phyloP scores from a whole-genome alignment of 176 grass and related monocot species.

The Phyllostachys edulis region DNA sequence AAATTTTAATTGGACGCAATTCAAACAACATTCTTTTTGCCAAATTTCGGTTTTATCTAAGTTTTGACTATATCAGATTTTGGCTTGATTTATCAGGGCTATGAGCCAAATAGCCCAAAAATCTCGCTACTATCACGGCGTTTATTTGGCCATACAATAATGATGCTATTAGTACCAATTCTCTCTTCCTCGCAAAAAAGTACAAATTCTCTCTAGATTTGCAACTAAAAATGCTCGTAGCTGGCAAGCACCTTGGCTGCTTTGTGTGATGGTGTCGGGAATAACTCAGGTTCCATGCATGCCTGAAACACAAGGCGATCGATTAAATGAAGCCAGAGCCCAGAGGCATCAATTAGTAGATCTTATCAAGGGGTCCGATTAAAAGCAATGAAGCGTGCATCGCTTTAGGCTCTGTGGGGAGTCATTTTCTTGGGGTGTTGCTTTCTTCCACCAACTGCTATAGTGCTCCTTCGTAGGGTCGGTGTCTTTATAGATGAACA shows the following conservation, averaged over 20 bases:
- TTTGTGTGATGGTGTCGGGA: conserved; percentile 27
- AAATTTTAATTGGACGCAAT: too few species aligned
- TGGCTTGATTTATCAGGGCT: too few species aligned
- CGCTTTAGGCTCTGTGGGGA: conserved; percentile 17
- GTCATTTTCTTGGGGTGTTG: conserved; percentile 20
- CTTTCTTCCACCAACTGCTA: conserved; percentile 38
- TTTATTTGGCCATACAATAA: not conserved
- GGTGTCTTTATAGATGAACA: not conserved
- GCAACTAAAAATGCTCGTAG: conserved; percentile 13
- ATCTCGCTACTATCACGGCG: conserved; percentile 21
- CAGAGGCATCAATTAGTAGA: not conserved
- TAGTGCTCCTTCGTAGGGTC: not conserved
- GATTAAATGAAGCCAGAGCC: not conserved
- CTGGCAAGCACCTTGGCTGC: not conserved
- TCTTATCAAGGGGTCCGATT: not conserved
- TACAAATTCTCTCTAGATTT: conserved; percentile 2
- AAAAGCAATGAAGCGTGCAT: not conserved
- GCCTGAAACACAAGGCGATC: conserved; percentile 25
- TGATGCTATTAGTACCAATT: not conserved
- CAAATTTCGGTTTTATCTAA: too few species aligned
- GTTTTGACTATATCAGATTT: too few species aligned
- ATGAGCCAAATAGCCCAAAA: not conserved
- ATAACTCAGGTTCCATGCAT: not conserved
- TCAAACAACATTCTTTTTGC: too few species aligned
- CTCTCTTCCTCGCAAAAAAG: not conserved